Evolutionary conservation across 192 early-diverging fungal species (phyloP).

Genomic region (Rhizophagus sp.): DNA sequence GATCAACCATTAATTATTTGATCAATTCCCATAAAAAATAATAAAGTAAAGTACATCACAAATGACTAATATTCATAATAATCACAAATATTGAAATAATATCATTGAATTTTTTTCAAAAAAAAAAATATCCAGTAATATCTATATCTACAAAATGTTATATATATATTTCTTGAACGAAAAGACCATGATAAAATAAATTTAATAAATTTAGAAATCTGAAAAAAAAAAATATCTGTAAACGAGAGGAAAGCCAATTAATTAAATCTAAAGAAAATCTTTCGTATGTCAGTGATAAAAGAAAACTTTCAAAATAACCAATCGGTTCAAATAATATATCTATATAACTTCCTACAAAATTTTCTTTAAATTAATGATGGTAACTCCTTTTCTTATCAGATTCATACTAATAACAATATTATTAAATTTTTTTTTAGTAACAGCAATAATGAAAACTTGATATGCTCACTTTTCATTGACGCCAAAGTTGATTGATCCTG

Average conservation of each 20-base stretch:
- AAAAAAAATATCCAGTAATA: background rate
- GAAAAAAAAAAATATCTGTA: background rate
- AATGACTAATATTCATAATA: too few relatives aligned
- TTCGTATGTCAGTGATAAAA: background rate
- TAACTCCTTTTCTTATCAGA: background rate
- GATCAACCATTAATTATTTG: too few relatives aligned
- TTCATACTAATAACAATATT: background rate
- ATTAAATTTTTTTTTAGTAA: too few relatives aligned
- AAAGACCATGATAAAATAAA: background rate
- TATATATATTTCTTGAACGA: background rate
- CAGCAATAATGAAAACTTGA: too few relatives aligned
- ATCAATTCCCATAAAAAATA: too few relatives aligned
- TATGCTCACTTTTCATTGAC: background rate
- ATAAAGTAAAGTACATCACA: too few relatives aligned
- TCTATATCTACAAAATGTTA: slow-evolving; percentile 17
- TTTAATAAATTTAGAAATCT: background rate
- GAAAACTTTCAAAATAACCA: background rate
- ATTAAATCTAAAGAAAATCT: background rate
- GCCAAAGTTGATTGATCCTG: slow-evolving; percentile 17
- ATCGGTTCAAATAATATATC: background rate
- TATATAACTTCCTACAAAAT: background rate
- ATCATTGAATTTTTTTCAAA: too few relatives aligned
- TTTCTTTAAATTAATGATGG: background rate
- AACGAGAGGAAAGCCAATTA: background rate
- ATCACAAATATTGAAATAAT: too few relatives aligned